Evolutionary conservation across 106 monocot genomes (phyloP), one percentile per base, ranked within the genome.

Genomic region (Apostasia ramifera): DNA sequence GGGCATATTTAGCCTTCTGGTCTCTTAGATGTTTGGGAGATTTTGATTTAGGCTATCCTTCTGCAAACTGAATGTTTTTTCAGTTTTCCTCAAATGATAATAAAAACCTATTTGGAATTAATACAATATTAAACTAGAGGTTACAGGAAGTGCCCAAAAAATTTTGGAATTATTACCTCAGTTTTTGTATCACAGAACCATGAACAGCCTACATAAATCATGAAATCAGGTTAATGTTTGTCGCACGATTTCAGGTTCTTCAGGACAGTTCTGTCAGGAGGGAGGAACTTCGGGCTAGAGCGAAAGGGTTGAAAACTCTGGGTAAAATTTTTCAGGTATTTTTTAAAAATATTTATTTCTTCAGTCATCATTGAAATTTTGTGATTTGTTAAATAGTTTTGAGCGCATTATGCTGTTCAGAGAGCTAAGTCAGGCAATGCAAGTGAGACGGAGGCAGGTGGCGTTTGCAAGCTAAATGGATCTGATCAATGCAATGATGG

Each of bases 271-370:
- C 64, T 55, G 80, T 82, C 39, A 98, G 71, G 81, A 92, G 64
- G 81, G 97, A 98, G 71, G 97, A 90, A 49, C 85, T 98, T 11
- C 84, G 90, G 44, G 92, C 90, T 66, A 86, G 89, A 81, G 97
- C 97, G 15, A 92, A 98, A 80, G 97, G 87, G 55, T 73, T 98
- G 73, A 98, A 93, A 79, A 71, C 85, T 69, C 83, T 98, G 40
- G 97, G 97, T 37, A 98, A 87, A 80, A 85, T 89, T 77, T 92
- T 98, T 57, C 97, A 98, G 92, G 95, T 92, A 42, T 53, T 46
- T 46, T 61, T 39, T 26, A 26, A 26, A 26, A 38, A 14, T 40
- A 44, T 42, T 57, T 60, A 45, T 46, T 38, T 49, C 44, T 7
- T 56, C 38, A 46, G 9, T 71, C 5, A 5, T 47, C 44, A 11